Conservation (phyloP, 202 grass and related monocot genomes). For the Miscanthus sacchariflorus region DNA sequence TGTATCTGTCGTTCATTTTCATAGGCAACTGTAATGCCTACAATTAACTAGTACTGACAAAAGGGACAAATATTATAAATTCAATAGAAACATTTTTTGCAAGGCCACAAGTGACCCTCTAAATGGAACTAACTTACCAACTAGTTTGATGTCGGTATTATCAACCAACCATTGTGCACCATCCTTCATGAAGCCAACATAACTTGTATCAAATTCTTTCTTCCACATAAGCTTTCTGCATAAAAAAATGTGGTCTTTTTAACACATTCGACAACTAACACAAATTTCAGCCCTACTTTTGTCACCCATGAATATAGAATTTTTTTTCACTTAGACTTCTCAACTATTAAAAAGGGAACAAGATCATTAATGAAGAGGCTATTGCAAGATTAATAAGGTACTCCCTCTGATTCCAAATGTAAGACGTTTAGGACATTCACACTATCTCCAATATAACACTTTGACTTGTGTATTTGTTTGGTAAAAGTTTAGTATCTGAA, state of each 20-base stretch:
- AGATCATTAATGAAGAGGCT: background rate
- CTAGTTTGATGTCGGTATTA: slow-evolving; percentile 71
- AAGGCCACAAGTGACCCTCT: background rate
- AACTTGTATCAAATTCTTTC: slow-evolving; percentile 77
- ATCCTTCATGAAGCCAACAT: slow-evolving; percentile 76
- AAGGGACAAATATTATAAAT: background rate
- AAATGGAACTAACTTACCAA: slow-evolving; percentile 47
- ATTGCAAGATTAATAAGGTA: background rate
- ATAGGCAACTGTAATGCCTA: background rate
- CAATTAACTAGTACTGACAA: background rate
- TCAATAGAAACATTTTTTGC: background rate
- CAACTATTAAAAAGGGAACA: background rate
- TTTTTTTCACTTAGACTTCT: background rate
- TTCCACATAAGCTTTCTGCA: slow-evolving; percentile 78
- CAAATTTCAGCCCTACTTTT: background rate
- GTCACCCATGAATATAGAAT: background rate
- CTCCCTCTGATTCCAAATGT: background rate
- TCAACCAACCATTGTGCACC: slow-evolving; percentile 78
- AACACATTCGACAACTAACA: background rate
- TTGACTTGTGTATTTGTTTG: background rate
- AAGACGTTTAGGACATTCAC: background rate
- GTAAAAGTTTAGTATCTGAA: background rate
- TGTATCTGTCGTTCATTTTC: background rate
- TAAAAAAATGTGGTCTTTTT: background rate
- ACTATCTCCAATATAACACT: background rate